Conservation (phyloP, 345 rosid species). For the Arabis alpina region DNA sequence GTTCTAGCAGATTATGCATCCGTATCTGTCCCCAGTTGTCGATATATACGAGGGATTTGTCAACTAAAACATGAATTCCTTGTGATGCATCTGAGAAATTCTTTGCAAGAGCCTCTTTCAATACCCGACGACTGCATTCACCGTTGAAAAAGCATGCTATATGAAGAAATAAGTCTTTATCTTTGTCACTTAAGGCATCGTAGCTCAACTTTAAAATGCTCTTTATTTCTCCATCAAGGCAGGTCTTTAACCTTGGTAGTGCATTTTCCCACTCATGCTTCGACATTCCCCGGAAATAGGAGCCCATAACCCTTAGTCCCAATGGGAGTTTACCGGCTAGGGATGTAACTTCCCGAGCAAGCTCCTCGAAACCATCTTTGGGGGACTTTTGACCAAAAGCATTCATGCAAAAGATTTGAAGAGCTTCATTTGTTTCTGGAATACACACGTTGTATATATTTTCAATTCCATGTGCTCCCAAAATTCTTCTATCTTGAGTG, state of each 20-base stretch:
- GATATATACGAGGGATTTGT: constrained; percentile 7
- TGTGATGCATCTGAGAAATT: not conserved
- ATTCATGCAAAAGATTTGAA: constrained; percentile 13
- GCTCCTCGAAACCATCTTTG: not conserved
- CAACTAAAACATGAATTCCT: not conserved
- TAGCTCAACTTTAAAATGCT: constrained; percentile 14
- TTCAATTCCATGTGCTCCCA: not conserved
- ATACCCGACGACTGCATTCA: not conserved
- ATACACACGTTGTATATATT: not conserved
- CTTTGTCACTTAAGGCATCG: no score
- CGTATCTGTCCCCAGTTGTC: not conserved
- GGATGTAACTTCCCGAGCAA: not conserved
- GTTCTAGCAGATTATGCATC: constrained; percentile 1
- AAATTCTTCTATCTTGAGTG: constrained; percentile 7
- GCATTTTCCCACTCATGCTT: constrained; percentile 13
- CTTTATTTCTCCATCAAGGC: not conserved
- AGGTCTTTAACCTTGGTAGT: no score
- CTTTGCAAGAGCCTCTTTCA: not conserved
- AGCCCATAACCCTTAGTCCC: constrained; percentile 40
- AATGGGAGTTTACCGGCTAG: constrained; percentile 36
- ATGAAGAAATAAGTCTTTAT: no score
- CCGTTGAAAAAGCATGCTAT: not conserved
- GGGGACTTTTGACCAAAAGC: constrained; percentile 27
- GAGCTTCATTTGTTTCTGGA: not conserved
- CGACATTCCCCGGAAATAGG: not conserved